Base-by-base conservation (phyloP, 257 asterid species). In the Nicotiana sylvestris region DNA sequence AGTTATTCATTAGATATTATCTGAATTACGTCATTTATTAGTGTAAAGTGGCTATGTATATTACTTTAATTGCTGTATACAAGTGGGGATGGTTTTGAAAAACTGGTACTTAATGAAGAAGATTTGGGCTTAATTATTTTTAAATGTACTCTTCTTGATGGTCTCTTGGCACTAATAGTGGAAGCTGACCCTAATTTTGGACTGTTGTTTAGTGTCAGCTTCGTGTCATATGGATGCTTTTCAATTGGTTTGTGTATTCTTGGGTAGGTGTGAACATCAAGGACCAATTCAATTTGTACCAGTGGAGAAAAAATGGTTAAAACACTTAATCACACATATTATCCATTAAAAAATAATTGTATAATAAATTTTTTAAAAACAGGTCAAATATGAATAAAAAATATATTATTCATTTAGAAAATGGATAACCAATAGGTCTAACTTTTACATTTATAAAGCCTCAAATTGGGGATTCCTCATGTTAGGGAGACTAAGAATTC, bases 101-200 rank as follows among this genome's bases (percentile, higher is more conserved):
- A 43, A 43, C 11, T 43, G 49, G 49, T 43, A 43, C 49, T 72
- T 72, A 25, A 25, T 6, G 79, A 12, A 46, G 61, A 72, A 46
- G 79, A 72, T 72, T 46, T 46, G 53, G 21, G 12, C 6, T 46
- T 43, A 43, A 21, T 21, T 1, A 18, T 68, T 18, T 32, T 8
- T 35, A 18, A 53, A 51, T 35, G 11, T 58, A 33, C 37, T 33
- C 37, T 33, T 25, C 2, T 33, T 37, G 35, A 70, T 43, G 18
- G 82, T 78, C 35, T 35, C 33, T 12, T 78, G 39, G 82, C 37
- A 69, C 10, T 78, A 37, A 60, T 78, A 37, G 56, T 78, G 72
- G 82, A 60, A 64, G 69, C 27, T 69, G 55, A 57, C 66, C 13
- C 39, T 61, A 82, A 11, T 69, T 82, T 82, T 67, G 68, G 82